Evolutionary conservation across 2,329 filamentous ascomycete species (phyloP).

Genomic region (Arthrobotrys entomopaga): DNA sequence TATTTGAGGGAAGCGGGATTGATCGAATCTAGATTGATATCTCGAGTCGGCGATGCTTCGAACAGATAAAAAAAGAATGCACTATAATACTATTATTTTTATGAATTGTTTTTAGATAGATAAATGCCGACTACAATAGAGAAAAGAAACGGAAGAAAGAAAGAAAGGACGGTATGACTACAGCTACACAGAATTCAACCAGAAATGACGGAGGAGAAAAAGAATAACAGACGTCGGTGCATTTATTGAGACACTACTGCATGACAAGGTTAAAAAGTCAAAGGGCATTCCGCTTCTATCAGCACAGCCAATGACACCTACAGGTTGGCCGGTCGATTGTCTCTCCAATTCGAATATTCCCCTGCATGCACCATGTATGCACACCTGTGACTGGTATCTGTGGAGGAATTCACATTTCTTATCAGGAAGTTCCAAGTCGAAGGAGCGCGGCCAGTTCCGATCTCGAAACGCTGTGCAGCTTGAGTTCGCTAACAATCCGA

Average conservation of each 20-base stretch:
- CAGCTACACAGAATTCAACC: no score
- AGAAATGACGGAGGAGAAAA: no score
- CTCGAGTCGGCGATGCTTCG: no score
- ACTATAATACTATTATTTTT: no score
- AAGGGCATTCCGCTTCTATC: neutral
- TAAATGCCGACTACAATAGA: no score
- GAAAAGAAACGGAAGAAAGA: no score
- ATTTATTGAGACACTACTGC: neutral
- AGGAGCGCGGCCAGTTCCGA: slow-evolving; percentile 47
- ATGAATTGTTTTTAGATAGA: no score
- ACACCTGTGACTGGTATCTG: slow-evolving; percentile 4
- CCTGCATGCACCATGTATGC: slow-evolving; percentile 36
- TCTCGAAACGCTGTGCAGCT: neutral
- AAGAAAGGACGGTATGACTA: no score
- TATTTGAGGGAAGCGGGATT: no score
- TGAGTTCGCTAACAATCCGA: neutral
- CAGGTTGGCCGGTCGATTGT: slow-evolving; percentile 4
- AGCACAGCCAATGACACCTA: slow-evolving; percentile 28
- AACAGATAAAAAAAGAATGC: no score
- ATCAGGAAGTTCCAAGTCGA: slow-evolving; percentile 47
- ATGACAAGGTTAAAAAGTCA: neutral
- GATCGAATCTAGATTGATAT: no score
- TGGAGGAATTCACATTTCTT: slow-evolving; percentile 49
- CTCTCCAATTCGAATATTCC: slow-evolving; percentile 19
- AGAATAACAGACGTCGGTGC: no score